These are phyloP conservation scores for Colletotrichum brevisporum DNA, from an alignment of 2,329 filamentous ascomycete species.

Conservation along the genomic window DNA sequence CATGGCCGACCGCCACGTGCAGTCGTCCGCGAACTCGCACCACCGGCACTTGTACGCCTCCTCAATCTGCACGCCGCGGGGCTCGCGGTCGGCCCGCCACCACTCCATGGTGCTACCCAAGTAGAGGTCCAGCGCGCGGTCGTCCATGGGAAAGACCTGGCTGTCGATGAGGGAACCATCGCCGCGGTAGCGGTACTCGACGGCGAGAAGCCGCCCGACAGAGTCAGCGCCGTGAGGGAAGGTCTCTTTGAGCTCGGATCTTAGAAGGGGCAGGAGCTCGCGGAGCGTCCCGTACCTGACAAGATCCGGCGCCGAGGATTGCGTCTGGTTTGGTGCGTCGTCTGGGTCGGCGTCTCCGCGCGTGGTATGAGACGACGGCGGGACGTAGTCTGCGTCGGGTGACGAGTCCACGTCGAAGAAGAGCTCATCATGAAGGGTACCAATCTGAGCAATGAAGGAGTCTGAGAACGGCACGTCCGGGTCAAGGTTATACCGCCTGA, in stretches of 20 bases:
- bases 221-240: conserved; percentile 65
- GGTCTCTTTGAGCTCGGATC: conserved; percentile 63
- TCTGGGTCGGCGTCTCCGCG: neutral
- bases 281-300: conserved; percentile 64
- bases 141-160: conserved; percentile 77
- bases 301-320: conserved; percentile 48
- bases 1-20: conserved; percentile 81
- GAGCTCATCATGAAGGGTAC: conserved; percentile 75
- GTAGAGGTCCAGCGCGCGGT: conserved; percentile 74
- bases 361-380: conserved; percentile 49
- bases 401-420: conserved; percentile 65
- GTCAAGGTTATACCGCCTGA: conserved; percentile 80
- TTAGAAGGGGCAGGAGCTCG: conserved; percentile 62
- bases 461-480: conserved; percentile 80
- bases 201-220: conserved; percentile 64
- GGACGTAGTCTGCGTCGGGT: neutral
- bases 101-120: conserved; percentile 81
- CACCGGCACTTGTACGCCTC: conserved; percentile 90
- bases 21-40: conserved; percentile 86
- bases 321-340: conserved; percentile 17
- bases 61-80: conserved; percentile 82
- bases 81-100: conserved; percentile 84
- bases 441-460: conserved; percentile 82
- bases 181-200: conserved; percentile 67
- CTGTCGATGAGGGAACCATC: conserved; percentile 69